A percentile compares a stretch with the other conserved stretches of the same genome.
Evolutionary conservation across 768 basidiomycete genomes (phyloP).

Genomic region (Tylopilus plumbeoviolaceoides): DNA sequence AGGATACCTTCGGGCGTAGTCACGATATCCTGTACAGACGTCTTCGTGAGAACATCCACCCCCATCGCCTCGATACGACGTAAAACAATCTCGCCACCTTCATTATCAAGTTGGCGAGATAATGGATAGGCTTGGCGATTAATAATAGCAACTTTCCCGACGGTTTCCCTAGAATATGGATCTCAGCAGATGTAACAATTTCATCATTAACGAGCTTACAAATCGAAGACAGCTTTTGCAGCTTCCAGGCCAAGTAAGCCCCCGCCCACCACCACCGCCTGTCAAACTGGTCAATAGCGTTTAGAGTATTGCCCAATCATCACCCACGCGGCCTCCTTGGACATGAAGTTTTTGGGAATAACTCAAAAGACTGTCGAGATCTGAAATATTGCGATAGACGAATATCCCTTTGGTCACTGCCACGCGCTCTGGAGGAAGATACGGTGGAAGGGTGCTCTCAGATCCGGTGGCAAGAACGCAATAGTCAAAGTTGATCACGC

Average conservation of each 20-base stretch:
- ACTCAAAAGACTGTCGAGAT: slow-evolving; percentile 59
- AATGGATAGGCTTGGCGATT: slow-evolving; percentile 51
- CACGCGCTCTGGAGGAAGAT: slow-evolving; percentile 40
- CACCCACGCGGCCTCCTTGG: slow-evolving; percentile 28
- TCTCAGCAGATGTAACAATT: not conserved
- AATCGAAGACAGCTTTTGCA: slow-evolving; percentile 66
- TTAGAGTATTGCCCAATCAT: not conserved
- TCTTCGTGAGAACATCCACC: slow-evolving; percentile 48
- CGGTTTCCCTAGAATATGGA: slow-evolving; percentile 21
- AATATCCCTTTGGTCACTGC: slow-evolving; percentile 52
- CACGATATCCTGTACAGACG: slow-evolving; percentile 35
- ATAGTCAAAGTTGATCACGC: slow-evolving; percentile 50
- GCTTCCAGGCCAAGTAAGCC: slow-evolving; percentile 72
- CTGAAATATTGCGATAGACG: slow-evolving; percentile 69
- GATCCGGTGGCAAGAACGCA: slow-evolving; percentile 72
- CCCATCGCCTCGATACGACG: slow-evolving; percentile 57
- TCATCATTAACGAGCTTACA: slow-evolving; percentile 25
- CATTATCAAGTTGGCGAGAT: slow-evolving; percentile 54
- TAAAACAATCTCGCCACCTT: slow-evolving; percentile 58
- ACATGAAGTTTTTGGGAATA: slow-evolving; percentile 48
- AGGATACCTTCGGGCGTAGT: slow-evolving; percentile 38
- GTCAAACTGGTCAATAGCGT: not conserved
- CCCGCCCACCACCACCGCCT: slow-evolving; percentile 52
- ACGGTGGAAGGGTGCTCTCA: slow-evolving; percentile 56
- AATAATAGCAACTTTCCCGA: slow-evolving; percentile 48